A percentile compares a stretch with the other conserved stretches of the same genome.
Conservation (phyloP, 164 flowering plant genomes). For the Euptelea pleiosperma region DNA sequence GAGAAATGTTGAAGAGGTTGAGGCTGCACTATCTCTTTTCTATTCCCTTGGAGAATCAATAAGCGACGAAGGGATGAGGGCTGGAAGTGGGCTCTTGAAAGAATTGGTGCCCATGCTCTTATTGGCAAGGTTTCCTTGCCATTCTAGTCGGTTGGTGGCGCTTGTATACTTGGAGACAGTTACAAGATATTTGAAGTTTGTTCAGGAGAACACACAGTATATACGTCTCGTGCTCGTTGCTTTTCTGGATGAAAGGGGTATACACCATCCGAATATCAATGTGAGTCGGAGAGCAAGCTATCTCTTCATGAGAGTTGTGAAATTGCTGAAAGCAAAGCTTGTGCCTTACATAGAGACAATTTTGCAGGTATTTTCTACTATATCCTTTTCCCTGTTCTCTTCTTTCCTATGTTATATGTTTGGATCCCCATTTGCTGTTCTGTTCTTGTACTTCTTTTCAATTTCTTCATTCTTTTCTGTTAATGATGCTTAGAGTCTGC, state of each 20-base stretch:
- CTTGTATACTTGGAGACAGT: slow-evolving; percentile 84
- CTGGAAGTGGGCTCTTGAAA: slow-evolving; percentile 64
- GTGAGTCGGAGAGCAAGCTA: slow-evolving; percentile 93
- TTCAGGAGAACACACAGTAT: slow-evolving; percentile 71
- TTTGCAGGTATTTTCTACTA: slow-evolving; percentile 71
- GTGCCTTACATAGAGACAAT: slow-evolving; percentile 83
- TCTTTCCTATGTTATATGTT: no score
- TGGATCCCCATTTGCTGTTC: no score
- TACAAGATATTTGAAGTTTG: slow-evolving; percentile 73
- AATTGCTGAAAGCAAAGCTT: slow-evolving; percentile 75
- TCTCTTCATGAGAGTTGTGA: slow-evolving; percentile 93
- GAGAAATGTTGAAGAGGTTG: slow-evolving; percentile 84
- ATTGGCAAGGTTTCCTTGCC: slow-evolving; percentile 72
- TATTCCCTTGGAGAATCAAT: slow-evolving; percentile 84
- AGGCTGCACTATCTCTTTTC: slow-evolving; percentile 86
- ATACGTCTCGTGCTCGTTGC: slow-evolving; percentile 71
- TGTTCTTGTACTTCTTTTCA: neutral
- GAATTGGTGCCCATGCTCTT: slow-evolving; percentile 80
- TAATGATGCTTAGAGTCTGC: slow-evolving; percentile 64
- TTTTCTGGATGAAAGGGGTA: slow-evolving; percentile 93
- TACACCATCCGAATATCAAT: slow-evolving; percentile 76
- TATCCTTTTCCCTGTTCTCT: neutral
- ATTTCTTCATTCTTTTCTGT: slow-evolving; percentile 3
- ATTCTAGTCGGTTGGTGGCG: slow-evolving; percentile 88
- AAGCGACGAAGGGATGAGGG: slow-evolving; percentile 69